Conservation (phyloP, 2,329 filamentous ascomycete species). For the Fusarium sp. region DNA sequence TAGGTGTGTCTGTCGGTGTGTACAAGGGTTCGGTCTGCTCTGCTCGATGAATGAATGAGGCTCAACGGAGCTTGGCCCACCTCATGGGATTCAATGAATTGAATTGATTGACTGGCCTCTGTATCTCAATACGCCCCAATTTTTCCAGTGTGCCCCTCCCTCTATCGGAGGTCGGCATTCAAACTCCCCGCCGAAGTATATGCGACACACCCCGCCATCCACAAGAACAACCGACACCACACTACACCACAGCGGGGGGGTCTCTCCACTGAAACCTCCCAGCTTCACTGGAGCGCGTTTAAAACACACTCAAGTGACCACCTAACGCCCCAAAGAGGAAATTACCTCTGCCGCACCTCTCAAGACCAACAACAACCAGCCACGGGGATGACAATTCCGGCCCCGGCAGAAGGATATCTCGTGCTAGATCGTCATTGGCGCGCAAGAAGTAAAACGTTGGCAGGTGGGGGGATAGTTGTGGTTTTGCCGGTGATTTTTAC, state of each 20-base stretch:
- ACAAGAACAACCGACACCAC: background rate
- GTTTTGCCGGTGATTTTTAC: background rate
- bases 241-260: background rate
- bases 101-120: background rate
- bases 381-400: constrained; percentile 21
- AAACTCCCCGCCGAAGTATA: constrained; percentile 12
- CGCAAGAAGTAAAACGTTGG: constrained; percentile 22
- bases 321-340: constrained; percentile 25
- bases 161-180: background rate
- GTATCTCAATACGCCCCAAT: background rate
- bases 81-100: background rate
- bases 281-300: background rate
- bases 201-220: background rate
- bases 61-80: constrained; percentile 8
- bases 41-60: constrained; percentile 3
- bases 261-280: background rate
- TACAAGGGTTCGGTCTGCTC: background rate
- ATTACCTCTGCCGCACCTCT: constrained; percentile 40
- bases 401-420: background rate
- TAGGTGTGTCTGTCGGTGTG: background rate
- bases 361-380: constrained; percentile 32
- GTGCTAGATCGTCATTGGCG: constrained; percentile 35
- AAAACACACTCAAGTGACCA: background rate
- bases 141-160: background rate
- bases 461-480: background rate